Conservation (phyloP, 306 rosid genomes). For the Senna siamea region DNA sequence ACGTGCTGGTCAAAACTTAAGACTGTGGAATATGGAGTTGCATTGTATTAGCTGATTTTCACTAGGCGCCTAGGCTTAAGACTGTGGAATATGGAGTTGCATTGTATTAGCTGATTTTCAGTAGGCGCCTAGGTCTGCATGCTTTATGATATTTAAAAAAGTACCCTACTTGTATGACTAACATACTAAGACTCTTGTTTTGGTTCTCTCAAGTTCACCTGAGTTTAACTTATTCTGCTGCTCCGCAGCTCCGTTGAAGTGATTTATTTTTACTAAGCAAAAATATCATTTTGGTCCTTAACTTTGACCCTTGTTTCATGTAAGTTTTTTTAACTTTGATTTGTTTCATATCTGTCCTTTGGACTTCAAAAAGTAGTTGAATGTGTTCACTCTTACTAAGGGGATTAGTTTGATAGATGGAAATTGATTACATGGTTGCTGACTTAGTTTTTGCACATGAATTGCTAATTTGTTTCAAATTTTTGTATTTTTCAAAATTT, state of each 20-base stretch:
- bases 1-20: conserved; percentile 35
- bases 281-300: too few species aligned
- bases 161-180: conserved; percentile 22
- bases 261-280: background rate
- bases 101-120: conserved; percentile 36
- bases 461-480: too few species aligned
- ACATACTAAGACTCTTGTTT: conserved; percentile 27
- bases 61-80: conserved; percentile 3
- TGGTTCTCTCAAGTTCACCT: conserved; percentile 25
- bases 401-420: too few species aligned
- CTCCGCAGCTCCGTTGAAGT: background rate
- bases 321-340: too few species aligned
- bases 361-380: too few species aligned
- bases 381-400: too few species aligned
- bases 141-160: conserved; percentile 41
- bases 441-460: too few species aligned
- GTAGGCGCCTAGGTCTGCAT: conserved; percentile 7
- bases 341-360: too few species aligned
- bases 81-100: conserved; percentile 34
- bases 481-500: too few species aligned
- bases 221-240: conserved; percentile 24
- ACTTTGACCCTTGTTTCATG: too few species aligned
- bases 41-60: conserved; percentile 35
- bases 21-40: conserved; percentile 34
- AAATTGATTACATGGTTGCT: too few species aligned